phyloP scores from a whole-genome alignment of 116 monocot genomes.

The Posidonia oceanica region DNA sequence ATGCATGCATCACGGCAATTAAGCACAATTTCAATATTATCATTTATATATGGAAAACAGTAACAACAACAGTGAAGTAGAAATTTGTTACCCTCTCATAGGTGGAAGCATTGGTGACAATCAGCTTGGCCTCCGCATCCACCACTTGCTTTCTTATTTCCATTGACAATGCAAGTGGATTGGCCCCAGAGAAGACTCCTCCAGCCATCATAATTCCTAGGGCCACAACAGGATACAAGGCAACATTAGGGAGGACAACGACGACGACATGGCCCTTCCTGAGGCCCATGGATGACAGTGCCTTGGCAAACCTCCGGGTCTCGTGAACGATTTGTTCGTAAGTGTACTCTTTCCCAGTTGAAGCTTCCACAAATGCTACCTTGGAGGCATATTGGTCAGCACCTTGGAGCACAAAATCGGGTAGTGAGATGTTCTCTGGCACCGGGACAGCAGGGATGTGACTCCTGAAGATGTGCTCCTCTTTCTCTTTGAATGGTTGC shows the following conservation, averaged over 20 bases:
- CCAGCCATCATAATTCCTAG: constrained; percentile 85
- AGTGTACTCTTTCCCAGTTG: constrained; percentile 52
- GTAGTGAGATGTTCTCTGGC: constrained; percentile 55
- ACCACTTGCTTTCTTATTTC: constrained; percentile 70
- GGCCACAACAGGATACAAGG: constrained; percentile 69
- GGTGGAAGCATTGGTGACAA: constrained; percentile 40
- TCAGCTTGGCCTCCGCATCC: constrained; percentile 58
- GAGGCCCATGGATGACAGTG: constrained; percentile 47
- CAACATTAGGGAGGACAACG: constrained; percentile 70
- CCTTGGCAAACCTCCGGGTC: constrained; percentile 49
- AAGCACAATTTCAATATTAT: background rate
- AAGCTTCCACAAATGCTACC: constrained; percentile 61
- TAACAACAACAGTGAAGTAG: too few species aligned
- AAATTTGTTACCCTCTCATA: constrained; percentile 36
- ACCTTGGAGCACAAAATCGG: constrained; percentile 68
- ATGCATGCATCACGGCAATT: background rate
- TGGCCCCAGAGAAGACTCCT: constrained; percentile 83
- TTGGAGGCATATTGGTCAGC: constrained; percentile 48
- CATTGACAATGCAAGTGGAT: constrained; percentile 33
- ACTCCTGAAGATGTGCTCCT: constrained; percentile 68
- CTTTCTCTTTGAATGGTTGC: constrained; percentile 2
- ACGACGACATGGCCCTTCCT: constrained; percentile 73
- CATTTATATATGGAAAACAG: background rate
- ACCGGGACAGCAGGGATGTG: constrained; percentile 40
- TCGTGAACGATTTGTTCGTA: constrained; percentile 54